A percentile compares a stretch with the other conserved stretches of the same genome.
phyloP scores from a whole-genome alignment of 1,139 yeast species.

The Hemisphaericaspora lyxosophila region DNA sequence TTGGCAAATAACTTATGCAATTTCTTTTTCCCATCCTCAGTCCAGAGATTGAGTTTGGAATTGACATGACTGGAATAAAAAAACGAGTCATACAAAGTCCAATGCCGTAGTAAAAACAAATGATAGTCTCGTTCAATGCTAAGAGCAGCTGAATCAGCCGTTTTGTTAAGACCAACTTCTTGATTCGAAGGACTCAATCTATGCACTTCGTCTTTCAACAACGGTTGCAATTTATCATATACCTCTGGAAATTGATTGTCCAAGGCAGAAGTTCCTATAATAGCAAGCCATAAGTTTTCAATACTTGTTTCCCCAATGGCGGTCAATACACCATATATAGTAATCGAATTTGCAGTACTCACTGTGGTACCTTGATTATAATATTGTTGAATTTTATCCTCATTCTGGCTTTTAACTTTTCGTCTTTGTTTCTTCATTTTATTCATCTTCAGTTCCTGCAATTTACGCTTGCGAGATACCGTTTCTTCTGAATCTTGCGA shows the following conservation, averaged over 20 bases:
- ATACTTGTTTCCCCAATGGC: conserved; percentile 61
- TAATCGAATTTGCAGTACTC: conserved; percentile 72
- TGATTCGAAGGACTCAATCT: conserved; percentile 51
- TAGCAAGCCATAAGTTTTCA: conserved; percentile 79
- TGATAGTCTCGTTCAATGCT: conserved; percentile 82
- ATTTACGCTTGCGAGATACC: conserved; percentile 30
- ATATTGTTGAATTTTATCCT: conserved; percentile 67
- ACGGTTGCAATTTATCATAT: conserved; percentile 69
- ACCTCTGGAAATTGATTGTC: conserved; percentile 76
- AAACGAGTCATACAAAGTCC: conserved; percentile 91
- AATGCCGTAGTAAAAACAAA: conserved; percentile 82
- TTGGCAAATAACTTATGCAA: conserved; percentile 90
- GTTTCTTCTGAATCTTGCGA: conserved; percentile 38
- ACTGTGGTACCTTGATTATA: conserved; percentile 82
- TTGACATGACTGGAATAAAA: conserved; percentile 87
- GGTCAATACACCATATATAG: conserved; percentile 76
- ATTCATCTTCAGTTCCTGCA: conserved; percentile 27
- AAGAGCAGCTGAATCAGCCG: conserved; percentile 65
- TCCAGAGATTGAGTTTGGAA: conserved; percentile 84
- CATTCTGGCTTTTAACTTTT: conserved; percentile 42
- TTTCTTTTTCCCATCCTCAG: conserved; percentile 85
- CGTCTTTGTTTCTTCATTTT: conserved; percentile 32
- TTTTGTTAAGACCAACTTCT: conserved; percentile 21
- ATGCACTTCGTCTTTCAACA: conserved; percentile 78
- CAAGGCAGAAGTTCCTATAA: conserved; percentile 83